These are phyloP conservation scores for Passiflora organensis DNA, from an alignment of 345 rosid species.

Conservation along the genomic window DNA sequence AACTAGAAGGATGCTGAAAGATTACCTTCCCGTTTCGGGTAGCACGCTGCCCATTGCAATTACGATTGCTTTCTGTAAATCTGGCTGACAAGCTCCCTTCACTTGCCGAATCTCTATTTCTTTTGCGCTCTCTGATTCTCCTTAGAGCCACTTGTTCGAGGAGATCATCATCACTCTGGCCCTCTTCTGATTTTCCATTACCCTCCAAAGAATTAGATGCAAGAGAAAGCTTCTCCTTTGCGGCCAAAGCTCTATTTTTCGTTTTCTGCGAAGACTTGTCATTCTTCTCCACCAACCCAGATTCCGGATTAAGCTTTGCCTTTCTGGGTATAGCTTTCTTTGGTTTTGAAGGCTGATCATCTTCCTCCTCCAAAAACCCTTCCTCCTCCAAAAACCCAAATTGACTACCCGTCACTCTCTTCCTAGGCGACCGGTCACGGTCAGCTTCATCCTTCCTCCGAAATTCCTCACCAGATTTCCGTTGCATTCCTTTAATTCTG, in stretches of 20 bases:
- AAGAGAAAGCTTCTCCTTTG: slow-evolving; percentile 12
- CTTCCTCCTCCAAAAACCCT: no score
- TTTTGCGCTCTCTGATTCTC: slow-evolving; percentile 19
- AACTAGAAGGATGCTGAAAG: neutral
- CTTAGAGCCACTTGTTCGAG: slow-evolving; percentile 19
- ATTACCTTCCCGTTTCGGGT: slow-evolving; percentile 22
- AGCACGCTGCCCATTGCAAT: slow-evolving; percentile 13
- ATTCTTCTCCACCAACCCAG: neutral
- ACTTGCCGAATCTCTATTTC: slow-evolving; percentile 4
- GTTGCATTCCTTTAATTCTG: no score
- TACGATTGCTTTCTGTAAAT: slow-evolving; percentile 17
- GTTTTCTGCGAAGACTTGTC: neutral
- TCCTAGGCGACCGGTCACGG: no score
- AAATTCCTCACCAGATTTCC: no score
- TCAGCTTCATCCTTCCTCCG: no score
- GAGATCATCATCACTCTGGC: slow-evolving; percentile 12
- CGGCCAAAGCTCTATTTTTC: slow-evolving; percentile 7
- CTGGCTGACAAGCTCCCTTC: slow-evolving; percentile 17
- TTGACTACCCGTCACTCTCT: no score
- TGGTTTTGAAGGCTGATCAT: no score
- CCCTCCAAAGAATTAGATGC: slow-evolving; percentile 7
- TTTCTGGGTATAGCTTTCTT: neutral
- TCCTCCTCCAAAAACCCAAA: no score
- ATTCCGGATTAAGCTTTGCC: neutral
- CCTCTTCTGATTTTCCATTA: neutral